Evolutionary conservation across 495 filamentous ascomycete species (phyloP).

Genomic region (Hyaloscypha variabilis): DNA sequence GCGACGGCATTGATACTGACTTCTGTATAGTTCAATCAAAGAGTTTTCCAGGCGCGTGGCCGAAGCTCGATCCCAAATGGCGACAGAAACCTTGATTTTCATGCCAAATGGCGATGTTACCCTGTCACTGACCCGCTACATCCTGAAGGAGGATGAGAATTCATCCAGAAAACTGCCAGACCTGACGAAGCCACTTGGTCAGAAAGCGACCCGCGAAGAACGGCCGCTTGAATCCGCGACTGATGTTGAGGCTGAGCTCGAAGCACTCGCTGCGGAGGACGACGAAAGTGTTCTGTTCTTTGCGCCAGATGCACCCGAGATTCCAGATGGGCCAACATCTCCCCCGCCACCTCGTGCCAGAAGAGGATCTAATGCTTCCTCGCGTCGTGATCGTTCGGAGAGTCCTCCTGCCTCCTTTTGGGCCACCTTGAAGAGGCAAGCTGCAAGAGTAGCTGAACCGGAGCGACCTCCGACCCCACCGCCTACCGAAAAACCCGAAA

Average conservation of each 20-base stretch:
- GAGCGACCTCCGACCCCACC: background rate
- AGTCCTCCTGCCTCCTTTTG: constrained; percentile 25
- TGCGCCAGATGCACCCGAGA: constrained; percentile 17
- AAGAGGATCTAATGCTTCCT: constrained; percentile 16
- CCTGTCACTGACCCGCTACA: constrained; percentile 5
- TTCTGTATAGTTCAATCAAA: background rate
- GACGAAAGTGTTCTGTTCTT: constrained; percentile 19
- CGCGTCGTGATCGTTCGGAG: constrained; percentile 16
- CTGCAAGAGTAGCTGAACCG: constrained; percentile 1
- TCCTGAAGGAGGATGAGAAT: constrained; percentile 8
- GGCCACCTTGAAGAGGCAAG: constrained; percentile 19
- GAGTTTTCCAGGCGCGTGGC: background rate
- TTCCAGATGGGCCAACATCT: constrained; percentile 10
- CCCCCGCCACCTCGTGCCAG: constrained; percentile 15
- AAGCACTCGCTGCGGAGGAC: constrained; percentile 6
- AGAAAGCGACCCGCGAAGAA: constrained; percentile 2
- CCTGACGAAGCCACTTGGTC: background rate
- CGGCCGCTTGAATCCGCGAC: background rate
- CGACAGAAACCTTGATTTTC: constrained; percentile 16
- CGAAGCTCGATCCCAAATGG: constrained; percentile 3
- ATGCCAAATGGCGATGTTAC: constrained; percentile 23
- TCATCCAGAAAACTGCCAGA: background rate
- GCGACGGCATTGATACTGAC: background rate
- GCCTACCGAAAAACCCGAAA: background rate
- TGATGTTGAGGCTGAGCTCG: background rate